Evolutionary conservation across 1,284 basidiomycete species (phyloP).

Genomic region (Puccinia triticina): DNA sequence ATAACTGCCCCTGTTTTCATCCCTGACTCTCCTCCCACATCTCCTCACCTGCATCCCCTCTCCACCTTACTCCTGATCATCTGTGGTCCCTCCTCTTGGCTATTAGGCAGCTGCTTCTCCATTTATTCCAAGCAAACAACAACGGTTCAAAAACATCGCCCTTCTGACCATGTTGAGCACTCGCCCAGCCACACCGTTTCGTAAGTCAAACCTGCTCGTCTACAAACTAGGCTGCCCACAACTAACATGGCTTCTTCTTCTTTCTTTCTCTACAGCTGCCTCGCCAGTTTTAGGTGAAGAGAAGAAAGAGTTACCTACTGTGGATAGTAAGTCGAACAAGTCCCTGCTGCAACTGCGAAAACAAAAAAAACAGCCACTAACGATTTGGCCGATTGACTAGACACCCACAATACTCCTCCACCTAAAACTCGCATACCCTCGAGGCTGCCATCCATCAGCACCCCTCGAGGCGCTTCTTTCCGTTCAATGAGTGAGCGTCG

Average conservation of each 20-base stretch:
- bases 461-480: neutral
- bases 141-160: neutral
- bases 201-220: neutral
- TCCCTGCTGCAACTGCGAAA: neutral
- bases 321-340: neutral
- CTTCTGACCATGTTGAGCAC: neutral
- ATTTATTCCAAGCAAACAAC: neutral
- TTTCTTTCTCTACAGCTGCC: neutral
- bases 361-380: neutral
- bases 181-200: constrained; percentile 15
- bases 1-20: neutral
- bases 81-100: neutral
- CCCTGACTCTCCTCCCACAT: neutral
- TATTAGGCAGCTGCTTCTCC: neutral
- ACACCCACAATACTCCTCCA: neutral
- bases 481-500: constrained; percentile 20
- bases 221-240: no score
- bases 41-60: neutral
- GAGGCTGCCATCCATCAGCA: neutral
- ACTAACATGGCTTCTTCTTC: neutral
- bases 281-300: constrained; percentile 6
- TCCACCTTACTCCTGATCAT: neutral
- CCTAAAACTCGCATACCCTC: neutral
- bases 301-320: neutral
- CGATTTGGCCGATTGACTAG: neutral